Evolutionary conservation across 345 rosid species (phyloP).

Genomic region (Citrus australasica): DNA sequence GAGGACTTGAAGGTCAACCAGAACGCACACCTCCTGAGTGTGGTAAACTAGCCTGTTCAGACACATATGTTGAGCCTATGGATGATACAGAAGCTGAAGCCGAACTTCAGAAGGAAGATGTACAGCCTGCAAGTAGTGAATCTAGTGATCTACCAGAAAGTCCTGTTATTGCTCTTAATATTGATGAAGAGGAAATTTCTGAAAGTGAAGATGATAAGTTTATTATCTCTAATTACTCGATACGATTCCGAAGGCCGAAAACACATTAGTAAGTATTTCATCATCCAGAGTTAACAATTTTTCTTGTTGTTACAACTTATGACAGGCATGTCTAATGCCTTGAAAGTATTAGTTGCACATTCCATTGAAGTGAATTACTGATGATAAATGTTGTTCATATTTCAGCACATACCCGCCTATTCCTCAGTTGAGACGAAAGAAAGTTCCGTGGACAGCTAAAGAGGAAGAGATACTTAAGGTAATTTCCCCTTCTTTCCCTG

Average conservation of each 20-base stretch:
- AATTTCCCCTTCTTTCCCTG: neutral
- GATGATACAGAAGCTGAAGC: slow-evolving; percentile 11
- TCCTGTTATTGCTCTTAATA: slow-evolving; percentile 16
- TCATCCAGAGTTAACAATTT: neutral
- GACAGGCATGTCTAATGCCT: neutral
- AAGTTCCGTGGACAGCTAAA: slow-evolving; percentile 33
- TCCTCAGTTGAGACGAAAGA: slow-evolving; percentile 32
- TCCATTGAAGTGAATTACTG: neutral
- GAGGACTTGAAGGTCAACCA: slow-evolving; percentile 17
- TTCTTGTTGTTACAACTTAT: too few relatives aligned
- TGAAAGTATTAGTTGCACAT: neutral
- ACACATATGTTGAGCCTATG: neutral
- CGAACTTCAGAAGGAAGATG: slow-evolving; percentile 20
- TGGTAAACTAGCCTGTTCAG: slow-evolving; percentile 13
- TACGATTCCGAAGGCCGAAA: slow-evolving; percentile 15
- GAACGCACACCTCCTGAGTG: slow-evolving; percentile 11
- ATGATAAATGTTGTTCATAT: neutral
- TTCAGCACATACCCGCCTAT: slow-evolving; percentile 27
- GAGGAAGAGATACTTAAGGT: slow-evolving; percentile 49
- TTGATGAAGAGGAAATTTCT: slow-evolving; percentile 21
- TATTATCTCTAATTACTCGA: slow-evolving; percentile 15
- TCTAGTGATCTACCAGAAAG: slow-evolving; percentile 8
- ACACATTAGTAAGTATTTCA: slow-evolving; percentile 21
- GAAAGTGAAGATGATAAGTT: slow-evolving; percentile 23
- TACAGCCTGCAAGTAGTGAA: slow-evolving; percentile 12